Evolutionary conservation across 106 monocot genomes (phyloP).

Genomic region (Iris macrosiphon): DNA sequence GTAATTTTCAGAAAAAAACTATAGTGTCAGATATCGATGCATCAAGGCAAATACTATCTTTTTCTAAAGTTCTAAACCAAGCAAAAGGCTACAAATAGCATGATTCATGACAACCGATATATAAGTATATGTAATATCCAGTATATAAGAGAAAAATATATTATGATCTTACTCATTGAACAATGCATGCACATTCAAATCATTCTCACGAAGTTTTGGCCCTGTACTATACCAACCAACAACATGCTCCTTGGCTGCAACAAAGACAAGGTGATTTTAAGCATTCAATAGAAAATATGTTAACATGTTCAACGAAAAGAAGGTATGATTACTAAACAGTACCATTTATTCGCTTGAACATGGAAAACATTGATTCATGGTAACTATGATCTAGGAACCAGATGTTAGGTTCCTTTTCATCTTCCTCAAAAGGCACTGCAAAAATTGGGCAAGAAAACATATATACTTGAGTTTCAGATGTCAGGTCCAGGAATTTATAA

Average conservation of each 20-base stretch:
- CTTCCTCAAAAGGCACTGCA: conserved; percentile 98
- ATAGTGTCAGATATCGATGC: no score
- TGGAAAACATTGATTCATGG: conserved; percentile 94
- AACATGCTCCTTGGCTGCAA: conserved; percentile 96
- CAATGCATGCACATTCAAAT: conserved; percentile 81
- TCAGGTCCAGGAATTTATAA: not conserved
- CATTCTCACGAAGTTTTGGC: conserved; percentile 94
- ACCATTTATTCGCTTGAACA: conserved; percentile 99
- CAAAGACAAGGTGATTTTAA: not conserved
- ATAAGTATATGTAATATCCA: no score
- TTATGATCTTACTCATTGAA: conserved; percentile 94
- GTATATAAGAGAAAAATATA: no score
- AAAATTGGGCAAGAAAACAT: not conserved
- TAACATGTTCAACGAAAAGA: not conserved
- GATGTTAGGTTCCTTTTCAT: conserved; percentile 94
- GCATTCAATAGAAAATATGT: not conserved
- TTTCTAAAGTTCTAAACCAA: no score
- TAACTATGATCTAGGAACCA: conserved; percentile 99
- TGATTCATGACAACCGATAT: no score
- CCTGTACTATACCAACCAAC: conserved; percentile 99
- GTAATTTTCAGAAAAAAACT: no score
- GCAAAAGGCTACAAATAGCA: no score
- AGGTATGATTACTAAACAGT: not conserved
- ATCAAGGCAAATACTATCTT: no score
- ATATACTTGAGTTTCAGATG: no score